A percentile compares a stretch with the other conserved stretches of the same genome.
phyloP scores from a whole-genome alignment of 2,329 filamentous ascomycete genomes.

The Tolypocladium capitatum region DNA sequence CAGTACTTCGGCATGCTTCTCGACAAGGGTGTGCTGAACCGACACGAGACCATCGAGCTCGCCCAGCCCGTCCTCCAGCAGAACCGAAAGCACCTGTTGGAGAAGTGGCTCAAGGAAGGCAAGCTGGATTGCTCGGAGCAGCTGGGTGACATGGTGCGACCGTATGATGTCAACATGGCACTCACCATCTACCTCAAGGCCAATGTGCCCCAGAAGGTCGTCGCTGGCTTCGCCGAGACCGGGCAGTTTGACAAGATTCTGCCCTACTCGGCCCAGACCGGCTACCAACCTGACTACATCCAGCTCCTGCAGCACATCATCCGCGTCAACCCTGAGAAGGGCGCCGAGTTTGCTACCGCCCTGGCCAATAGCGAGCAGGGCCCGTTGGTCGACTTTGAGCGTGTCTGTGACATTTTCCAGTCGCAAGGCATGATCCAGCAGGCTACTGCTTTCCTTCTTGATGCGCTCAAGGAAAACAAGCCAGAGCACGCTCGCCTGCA shows the following conservation, averaged over 20 bases:
- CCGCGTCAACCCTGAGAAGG: conserved; percentile 83
- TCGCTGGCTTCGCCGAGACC: conserved; percentile 87
- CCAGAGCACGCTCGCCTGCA: conserved; percentile 89
- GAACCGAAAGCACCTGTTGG: conserved; percentile 86
- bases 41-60: conserved; percentile 86
- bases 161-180: conserved; percentile 79
- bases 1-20: conserved; percentile 97
- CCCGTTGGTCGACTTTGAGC: conserved; percentile 80
- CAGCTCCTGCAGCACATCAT: conserved; percentile 86
- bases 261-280: conserved; percentile 70
- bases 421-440: conserved; percentile 96
- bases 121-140: conserved; percentile 96
- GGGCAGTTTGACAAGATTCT: conserved; percentile 96
- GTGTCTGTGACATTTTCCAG: conserved; percentile 95
- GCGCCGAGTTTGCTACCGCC: conserved; percentile 83
- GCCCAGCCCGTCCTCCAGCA: conserved; percentile 86
- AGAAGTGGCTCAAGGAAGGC: conserved; percentile 95
- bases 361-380: conserved; percentile 82
- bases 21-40: conserved; percentile 87
- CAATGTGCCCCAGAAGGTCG: conserved; percentile 83
- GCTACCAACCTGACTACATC: conserved; percentile 93
- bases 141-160: conserved; percentile 83
- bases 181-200: conserved; percentile 83
- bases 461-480: conserved; percentile 87
- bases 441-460: conserved; percentile 92